Base-by-base conservation (phyloP, 2,329 filamentous ascomycete species). In the Aspergillus sp. region DNA sequence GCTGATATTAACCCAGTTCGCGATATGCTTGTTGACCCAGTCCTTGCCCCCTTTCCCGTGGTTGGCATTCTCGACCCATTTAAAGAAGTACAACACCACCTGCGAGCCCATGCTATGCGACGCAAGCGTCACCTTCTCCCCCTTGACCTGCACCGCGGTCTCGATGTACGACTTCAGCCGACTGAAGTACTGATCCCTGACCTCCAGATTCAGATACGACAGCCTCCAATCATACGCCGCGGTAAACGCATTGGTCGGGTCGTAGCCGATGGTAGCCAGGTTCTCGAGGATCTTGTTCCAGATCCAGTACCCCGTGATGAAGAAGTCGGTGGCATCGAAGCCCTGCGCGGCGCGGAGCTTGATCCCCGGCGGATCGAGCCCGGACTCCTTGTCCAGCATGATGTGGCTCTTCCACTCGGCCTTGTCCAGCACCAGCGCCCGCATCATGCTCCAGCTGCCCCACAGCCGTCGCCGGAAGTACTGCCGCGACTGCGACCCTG, bases 371-470 rank as follows among this genome's bases (percentile, higher is more conserved):
- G 91, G 91, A 56, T 98, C 91, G 14, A 98, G 68, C 0, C 91
- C 91, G 0, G 89, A 95, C 24, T 76, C 61, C 57, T 89, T 88
- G 60, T 98, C 91, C 8, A 98, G 72, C 88, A 96, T 96, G 46
- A 98, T 85, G 57, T 98, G 91, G 49, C 69, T 80, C 67, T 95
- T 98, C 91, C 91, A 98, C 20, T 75, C 72, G 16, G 93, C 80
- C 61, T 96, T 95, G 58, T 96, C 91, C 50, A 93, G 63, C 2
- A 98, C 85, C 43, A 98, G 64, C 0, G 91, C 89, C 30, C 82
- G 75, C 86, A 98, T 95, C 91, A 98, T 98, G 43, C 77, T 93
- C 91, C 93, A 98, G 47, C 86, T 94, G 4, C 91, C 91, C 91
- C 91, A 98, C 30, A 98, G 65, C 33, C 91, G 72, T 64, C 93